Evolutionary conservation across 1,284 basidiomycete genomes (phyloP), one percentile per base, ranked within the genome.

Genomic region (Ustilago shanxiensis): DNA sequence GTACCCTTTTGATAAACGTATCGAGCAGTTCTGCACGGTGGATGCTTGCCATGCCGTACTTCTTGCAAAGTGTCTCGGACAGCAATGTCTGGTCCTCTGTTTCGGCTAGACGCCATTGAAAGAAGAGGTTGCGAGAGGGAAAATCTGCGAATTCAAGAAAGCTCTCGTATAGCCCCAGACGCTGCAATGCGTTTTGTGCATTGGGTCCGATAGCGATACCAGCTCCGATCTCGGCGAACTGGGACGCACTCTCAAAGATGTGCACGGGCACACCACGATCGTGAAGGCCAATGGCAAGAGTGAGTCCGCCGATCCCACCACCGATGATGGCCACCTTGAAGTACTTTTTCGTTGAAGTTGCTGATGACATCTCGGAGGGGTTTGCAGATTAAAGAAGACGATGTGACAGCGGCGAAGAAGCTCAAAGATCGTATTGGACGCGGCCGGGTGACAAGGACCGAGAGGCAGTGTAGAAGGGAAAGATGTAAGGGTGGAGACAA

Each of bases 231-330:
- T 77, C 73, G 37, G 58, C 49, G 50, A 76, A 79, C 45, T 66
- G 50, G 28, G 65, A 26, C 10, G 78, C 78, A 9, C 53, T 47
- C 49, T 79, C 78, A n/a, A 77, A 79, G 58, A 79, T 62, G 29
- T 55, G 65, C 0, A 77, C 68, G 20, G 63, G 62, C 5, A 79
- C 60, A 41, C 62, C 59, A 0, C 58, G 61, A 6, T 52, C 13
- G 41, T 71, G 59, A 1, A 79, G 56, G 11, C 71, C 78, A 20
- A 75, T 71, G 54, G 78, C 74, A 6, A 71, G 60, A 22, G 67
- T 75, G 18, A 79, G 67, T 1, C 78, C 78, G n/a, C 75, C 75
- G 22, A 79, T 79, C 35, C 78, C 78, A 22, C 78, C 78, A 24
- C 78, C 78, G 6, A 79, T 33, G 39, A 79, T 62, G 37, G 75